Evolutionary conservation across 305 asterid species (phyloP), one percentile per base, ranked within the genome.

Genomic region (Rubia occidens): DNA sequence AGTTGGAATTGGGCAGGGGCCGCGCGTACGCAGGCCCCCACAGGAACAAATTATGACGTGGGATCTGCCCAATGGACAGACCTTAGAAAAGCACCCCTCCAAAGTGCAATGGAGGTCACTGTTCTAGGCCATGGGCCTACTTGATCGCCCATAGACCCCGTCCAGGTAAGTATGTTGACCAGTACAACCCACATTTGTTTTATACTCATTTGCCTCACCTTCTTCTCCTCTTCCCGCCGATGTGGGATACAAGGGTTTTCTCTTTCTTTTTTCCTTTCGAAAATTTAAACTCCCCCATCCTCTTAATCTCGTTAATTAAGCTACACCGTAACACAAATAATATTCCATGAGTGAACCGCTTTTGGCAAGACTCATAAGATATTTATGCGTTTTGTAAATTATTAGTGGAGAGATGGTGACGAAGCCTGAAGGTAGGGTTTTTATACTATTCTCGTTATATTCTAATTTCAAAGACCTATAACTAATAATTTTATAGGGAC

Each of bases 1-100:
- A 5, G n/a, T 1, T 15, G 2, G 6, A 17, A 15, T 62, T 62
- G 51, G 71, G 60, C 9, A 71, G 75, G 82, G 79, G 75, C 79
- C 75, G 79, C 79, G 75, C 79, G 79, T 56, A 78, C 79, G 77
- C 82, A 68, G 82, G 82, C 82, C 77, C 79, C 79, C 79, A 0
- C 74, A 75, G 8, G 0, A 73, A 76, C 76, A 71, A 76, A 76
- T 76, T 71, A 71, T 26, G 76, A 76, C 66, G 60, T 67, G 47
- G 71, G 71, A 43, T 68, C 72, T 43, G 43, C 64, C 64, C 54
- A 47, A n/a, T 68, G 72, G 71, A 20, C 43, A 35, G 72, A 68
- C 72, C 64, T 68, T 68, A 68, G 64, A 47, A 18, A 0, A 37
- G 68, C 72, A 44, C 76, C 72, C 71, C 61, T 67, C 68, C 68